Evolutionary conservation across 148 eudicot species (phyloP).

Genomic region (Rhododendron henanense): DNA sequence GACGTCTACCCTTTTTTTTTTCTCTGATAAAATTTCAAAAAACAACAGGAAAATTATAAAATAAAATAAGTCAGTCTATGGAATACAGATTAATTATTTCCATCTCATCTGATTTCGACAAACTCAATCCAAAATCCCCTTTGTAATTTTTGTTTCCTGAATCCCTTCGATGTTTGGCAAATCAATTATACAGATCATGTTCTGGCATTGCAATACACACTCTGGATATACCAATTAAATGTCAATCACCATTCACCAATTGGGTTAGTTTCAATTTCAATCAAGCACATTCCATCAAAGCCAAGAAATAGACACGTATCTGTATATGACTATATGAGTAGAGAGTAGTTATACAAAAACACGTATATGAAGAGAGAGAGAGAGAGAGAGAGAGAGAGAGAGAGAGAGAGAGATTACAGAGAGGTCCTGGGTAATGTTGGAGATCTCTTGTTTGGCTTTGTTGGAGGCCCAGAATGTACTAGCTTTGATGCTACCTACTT

Average conservation of each 20-base stretch:
- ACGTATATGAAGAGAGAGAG: not conserved
- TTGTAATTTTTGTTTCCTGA: not conserved
- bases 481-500: constrained; percentile 56
- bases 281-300: not conserved
- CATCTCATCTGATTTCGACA: not conserved
- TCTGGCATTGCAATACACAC: not conserved
- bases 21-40: not conserved
- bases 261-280: not conserved
- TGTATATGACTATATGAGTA: not conserved
- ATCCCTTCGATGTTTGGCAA: not conserved
- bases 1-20: too few species aligned
- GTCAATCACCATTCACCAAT: not conserved
- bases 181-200: not conserved
- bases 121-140: not conserved
- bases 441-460: constrained; percentile 66
- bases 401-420: constrained; percentile 24
- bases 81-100: not conserved
- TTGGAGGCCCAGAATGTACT: constrained; percentile 59
- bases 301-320: not conserved
- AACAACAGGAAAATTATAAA: not conserved
- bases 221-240: not conserved
- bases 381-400: constrained; percentile 6
- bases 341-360: not conserved
- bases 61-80: not conserved
- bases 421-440: constrained; percentile 54